Base-by-base conservation (phyloP, 2,329 filamentous ascomycete genomes). In the Neopestalotiopsis clavispora region DNA sequence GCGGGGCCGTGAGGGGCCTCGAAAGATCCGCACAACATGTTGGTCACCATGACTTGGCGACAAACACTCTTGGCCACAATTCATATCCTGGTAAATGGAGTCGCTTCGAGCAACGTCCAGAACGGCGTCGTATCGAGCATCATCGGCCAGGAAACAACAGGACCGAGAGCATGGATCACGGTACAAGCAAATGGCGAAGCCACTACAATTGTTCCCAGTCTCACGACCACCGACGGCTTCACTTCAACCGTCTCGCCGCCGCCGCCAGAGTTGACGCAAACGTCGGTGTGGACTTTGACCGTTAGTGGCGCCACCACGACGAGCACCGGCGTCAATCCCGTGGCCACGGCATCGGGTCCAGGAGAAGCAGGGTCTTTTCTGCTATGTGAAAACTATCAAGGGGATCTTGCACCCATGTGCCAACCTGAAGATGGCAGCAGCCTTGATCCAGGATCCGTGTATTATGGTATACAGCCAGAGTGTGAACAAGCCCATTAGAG, bases 271-370 rank as follows among this genome's bases (percentile, higher is more conserved):
- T 20, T 65, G 20, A 65, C 42, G 12, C 23, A 52, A 13, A 45
- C 23, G 4, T 9, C 40, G 13, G 42, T 28, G 13, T 65, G 62
- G 62, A 65, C 62, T 17, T 28, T 65, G 62, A 65, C 40, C 1
- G 30, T 45, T 14, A 34, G 40, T 23, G 42, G 40, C n/a, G 28
- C 30, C 1, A 56, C 23, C 12, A 65, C 23, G 5, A 65, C 62
- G 13, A 65, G 40, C 23, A 65, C 62, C 17, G 62, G 62, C 6
- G 23, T n/a, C 42, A 52, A n/a, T n/a, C 62, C 62, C 5, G 62
- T 65, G 4, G 62, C 62, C n/a, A 52, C 42, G 2, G 62, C 5
- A 12, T 20, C 42, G 20, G 62, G 62, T 1, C 23, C 17, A 30
- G 62, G 62, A 1, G 10, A 65, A 2, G 62, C 23, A n/a, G 62